Evolutionary conservation across 805 yeast genomes (phyloP).

Genomic region (Tanozyma kutaoensis): DNA sequence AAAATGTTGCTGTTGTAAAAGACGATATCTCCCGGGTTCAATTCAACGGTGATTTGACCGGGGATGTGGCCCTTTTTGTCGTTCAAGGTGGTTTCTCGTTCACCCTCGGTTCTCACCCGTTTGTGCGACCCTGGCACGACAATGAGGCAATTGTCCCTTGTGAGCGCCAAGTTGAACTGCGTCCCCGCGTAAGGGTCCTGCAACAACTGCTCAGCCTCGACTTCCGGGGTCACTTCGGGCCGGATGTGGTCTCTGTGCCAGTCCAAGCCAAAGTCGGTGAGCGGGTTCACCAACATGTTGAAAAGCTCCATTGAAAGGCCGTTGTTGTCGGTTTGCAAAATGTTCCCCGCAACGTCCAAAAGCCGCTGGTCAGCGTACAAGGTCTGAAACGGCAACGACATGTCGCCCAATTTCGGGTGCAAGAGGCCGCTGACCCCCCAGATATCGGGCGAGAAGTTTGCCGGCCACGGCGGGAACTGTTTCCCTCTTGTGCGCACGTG

Average conservation of each 20-base stretch:
- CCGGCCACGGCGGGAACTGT: conserved; percentile 48
- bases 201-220: conserved; percentile 27
- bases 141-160: conserved; percentile 31
- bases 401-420: conserved; percentile 29
- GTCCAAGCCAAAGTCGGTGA: conserved; percentile 36
- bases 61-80: conserved; percentile 20
- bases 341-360: conserved; percentile 25
- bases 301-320: conserved; percentile 33
- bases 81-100: conserved; percentile 24
- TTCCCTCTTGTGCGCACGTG: conserved; percentile 36
- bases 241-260: conserved; percentile 41
- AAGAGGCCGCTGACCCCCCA: conserved; percentile 39
- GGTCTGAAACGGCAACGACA: conserved; percentile 24
- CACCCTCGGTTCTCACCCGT: conserved; percentile 30
- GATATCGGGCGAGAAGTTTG: conserved; percentile 34
- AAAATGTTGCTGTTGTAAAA: conserved; percentile 37
- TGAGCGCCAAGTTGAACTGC: conserved; percentile 37
- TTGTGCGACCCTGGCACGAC: conserved; percentile 36
- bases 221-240: conserved; percentile 31
- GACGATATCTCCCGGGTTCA: conserved; percentile 36
- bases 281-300: conserved; percentile 40
- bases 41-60: conserved; percentile 25
- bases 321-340: conserved; percentile 22
- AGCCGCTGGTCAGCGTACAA: conserved; percentile 25
- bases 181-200: conserved; percentile 31